Base-by-base conservation (phyloP, 169 alveolate species). In the Eimeria acervulina region DNA sequence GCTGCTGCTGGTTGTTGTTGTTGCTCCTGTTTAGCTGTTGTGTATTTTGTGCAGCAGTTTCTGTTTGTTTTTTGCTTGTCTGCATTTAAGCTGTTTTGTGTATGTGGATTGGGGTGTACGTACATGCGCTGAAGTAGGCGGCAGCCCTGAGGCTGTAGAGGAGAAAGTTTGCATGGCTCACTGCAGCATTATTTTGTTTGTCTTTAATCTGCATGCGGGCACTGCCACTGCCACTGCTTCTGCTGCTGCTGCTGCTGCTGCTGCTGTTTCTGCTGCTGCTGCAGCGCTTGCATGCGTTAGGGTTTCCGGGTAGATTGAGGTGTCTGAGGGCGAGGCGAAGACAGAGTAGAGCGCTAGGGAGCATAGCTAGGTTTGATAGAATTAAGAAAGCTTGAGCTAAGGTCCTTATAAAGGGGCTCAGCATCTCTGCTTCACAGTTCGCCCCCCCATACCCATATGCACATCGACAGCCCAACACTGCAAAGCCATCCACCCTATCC, bases 101-200 rank as follows among this genome's bases (percentile, higher is more conserved):
- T 74, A 47, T 44, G 7, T 23, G 55, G 85, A 26, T 1, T 51
- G 89, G 15, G 66, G 10, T 36, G 6, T 7, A 63, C 89, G 40
- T 17, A 78, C 89, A 78, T 26, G 89, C 89, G 44, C 36, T 78
- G 66, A 78, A 42, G 36, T 78, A 78, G 89, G 89, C 89, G 61
- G 47, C 38, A 26, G 89, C 89, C 66, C 89, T 78, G 31, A 59
- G 33, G 2, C 2, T 10, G 89, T 78, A 78, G 63, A 78, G 66
- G 89, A 78, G 59, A 31, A 8, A 78, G 66, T 59, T 21, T 51
- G 66, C 31, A 36, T 78, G 89, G 36, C 28, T 44, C 3, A 12
- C 55, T 5, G 5, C 55, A 7, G 55, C 55, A 47, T 47, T 47
- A 5, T 5, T 12, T 5, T 47, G 55, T 12, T 7, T 47, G 55